phyloP scores from a whole-genome alignment of 768 basidiomycete genomes.

The Kwoniella dendrophila region DNA sequence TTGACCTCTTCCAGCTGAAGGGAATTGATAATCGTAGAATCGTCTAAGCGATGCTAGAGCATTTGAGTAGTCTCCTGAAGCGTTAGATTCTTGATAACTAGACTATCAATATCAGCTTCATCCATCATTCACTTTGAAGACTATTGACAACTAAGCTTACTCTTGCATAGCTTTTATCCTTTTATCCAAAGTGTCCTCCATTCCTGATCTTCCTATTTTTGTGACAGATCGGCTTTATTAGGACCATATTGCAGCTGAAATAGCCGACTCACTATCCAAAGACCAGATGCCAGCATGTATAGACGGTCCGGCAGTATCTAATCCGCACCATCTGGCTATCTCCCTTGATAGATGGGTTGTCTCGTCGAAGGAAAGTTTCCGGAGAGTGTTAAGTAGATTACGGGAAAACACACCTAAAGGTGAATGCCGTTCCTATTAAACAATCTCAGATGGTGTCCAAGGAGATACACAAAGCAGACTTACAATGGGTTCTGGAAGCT shows the following conservation, averaged over 20 bases:
- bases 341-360: slow-evolving; percentile 39
- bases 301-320: slow-evolving; percentile 7
- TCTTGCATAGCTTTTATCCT: slow-evolving; percentile 42
- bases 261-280: slow-evolving; percentile 23
- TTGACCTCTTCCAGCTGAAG: slow-evolving; percentile 43
- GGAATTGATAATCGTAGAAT: slow-evolving; percentile 55
- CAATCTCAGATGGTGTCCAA: not conserved
- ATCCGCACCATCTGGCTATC: slow-evolving; percentile 35
- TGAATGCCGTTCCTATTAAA: slow-evolving; percentile 38
- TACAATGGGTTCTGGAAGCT: slow-evolving; percentile 43
- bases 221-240: not conserved
- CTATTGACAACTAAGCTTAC: slow-evolving; percentile 25
- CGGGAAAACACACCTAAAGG: slow-evolving; percentile 48
- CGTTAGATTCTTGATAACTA: slow-evolving; percentile 41
- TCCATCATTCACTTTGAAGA: not conserved
- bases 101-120: not conserved
- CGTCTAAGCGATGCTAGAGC: slow-evolving; percentile 46
- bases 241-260: not conserved
- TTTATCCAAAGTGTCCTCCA: slow-evolving; percentile 48
- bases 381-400: slow-evolving; percentile 33
- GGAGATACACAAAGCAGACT: not conserved
- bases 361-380: slow-evolving; percentile 48
- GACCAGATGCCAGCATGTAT: slow-evolving; percentile 15
- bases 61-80: slow-evolving; percentile 47
- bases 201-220: slow-evolving; percentile 33